phyloP scores from a whole-genome alignment of 2,329 filamentous ascomycete species.

The Colletotrichum euphorbiae region DNA sequence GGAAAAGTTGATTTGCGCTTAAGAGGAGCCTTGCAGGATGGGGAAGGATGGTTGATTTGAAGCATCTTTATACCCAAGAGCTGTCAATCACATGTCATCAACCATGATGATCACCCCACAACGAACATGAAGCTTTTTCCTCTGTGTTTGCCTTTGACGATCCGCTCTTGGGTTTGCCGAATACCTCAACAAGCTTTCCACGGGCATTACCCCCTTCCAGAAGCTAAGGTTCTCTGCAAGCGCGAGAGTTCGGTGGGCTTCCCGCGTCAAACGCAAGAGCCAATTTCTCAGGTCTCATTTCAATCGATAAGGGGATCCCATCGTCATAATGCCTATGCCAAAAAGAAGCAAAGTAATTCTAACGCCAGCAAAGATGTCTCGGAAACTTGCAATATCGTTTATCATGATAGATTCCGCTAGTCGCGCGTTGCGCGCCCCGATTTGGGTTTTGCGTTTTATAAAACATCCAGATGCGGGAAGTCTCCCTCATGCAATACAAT shows the following conservation, averaged over 20 bases:
- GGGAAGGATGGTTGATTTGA: too few species aligned
- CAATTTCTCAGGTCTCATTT: too few species aligned
- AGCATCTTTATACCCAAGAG: background rate
- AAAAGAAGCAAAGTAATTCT: too few species aligned
- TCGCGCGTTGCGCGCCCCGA: background rate
- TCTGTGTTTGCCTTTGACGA: background rate
- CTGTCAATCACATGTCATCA: background rate
- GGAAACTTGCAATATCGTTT: constrained; percentile 1
- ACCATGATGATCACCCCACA: background rate
- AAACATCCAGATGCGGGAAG: background rate
- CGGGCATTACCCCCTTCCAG: background rate
- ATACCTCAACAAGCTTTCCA: background rate
- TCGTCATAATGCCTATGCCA: too few species aligned
- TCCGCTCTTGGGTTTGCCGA: too few species aligned
- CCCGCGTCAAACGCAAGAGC: background rate
- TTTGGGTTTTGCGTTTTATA: constrained; percentile 10
- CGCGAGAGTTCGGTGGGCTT: background rate
- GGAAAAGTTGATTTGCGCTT: background rate
- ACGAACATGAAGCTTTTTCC: background rate
- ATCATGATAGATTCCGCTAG: constrained; percentile 12
- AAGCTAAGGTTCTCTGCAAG: background rate
- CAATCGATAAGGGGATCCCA: too few species aligned
- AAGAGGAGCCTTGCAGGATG: background rate
- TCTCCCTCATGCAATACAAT: constrained; percentile 19
- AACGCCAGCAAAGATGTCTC: background rate